Evolutionary conservation across 768 basidiomycete genomes (phyloP).

Genomic region (Holtermannia corniformis): DNA sequence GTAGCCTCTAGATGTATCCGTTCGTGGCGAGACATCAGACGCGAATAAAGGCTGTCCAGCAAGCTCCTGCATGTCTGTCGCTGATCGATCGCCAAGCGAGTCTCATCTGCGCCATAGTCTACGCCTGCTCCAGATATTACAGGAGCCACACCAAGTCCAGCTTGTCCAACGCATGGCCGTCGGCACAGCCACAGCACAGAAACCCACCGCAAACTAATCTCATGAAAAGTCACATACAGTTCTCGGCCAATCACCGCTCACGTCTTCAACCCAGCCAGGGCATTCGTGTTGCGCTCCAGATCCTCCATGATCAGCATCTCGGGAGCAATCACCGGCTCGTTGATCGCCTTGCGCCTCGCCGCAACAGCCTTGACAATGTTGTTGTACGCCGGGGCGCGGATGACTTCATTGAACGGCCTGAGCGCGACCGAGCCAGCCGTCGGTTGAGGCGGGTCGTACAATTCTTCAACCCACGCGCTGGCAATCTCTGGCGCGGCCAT

Average conservation of each 20-base stretch:
- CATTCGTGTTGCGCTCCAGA: not conserved
- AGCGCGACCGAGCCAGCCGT: not conserved
- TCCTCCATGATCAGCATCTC: not conserved
- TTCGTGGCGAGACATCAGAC: too few species aligned
- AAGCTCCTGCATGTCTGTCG: too few species aligned
- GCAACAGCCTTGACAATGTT: not conserved
- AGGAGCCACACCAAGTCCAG: too few species aligned
- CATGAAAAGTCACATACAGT: not conserved
- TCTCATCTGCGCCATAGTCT: too few species aligned
- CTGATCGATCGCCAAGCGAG: too few species aligned
- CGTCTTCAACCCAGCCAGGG: not conserved
- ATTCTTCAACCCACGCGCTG: not conserved
- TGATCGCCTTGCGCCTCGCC: not conserved
- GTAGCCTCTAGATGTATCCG: too few species aligned
- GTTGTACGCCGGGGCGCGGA: not conserved
- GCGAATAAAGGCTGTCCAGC: too few species aligned
- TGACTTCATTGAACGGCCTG: not conserved
- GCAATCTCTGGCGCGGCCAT: not conserved
- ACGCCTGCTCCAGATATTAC: too few species aligned
- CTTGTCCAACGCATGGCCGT: too few species aligned
- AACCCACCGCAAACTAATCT: too few species aligned
- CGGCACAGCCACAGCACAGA: too few species aligned
- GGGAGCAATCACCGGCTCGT: not conserved
- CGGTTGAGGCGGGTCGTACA: not conserved
- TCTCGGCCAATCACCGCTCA: not conserved